Evolutionary conservation across 768 basidiomycete genomes (phyloP), one percentile per base, ranked within the genome.

Genomic region (Porpolomopsis calyptriformis): DNA sequence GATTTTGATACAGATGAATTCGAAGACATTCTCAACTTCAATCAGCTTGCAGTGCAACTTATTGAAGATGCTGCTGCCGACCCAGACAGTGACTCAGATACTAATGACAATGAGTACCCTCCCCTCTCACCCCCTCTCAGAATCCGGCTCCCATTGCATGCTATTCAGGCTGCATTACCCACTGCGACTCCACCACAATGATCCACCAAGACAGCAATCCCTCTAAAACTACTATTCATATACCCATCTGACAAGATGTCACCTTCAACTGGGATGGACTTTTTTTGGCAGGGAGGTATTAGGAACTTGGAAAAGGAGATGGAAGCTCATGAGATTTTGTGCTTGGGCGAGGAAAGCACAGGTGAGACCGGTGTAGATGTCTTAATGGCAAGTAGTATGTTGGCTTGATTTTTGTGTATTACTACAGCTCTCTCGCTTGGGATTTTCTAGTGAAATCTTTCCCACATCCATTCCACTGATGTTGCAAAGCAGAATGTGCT

Each of bases 271-370:
- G 49, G 50, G 27, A 51, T 53, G 47, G 47, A 48, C 38, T 41
- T 14, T 10, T 53, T 51, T 44, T 54, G 50, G 53, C 48, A 26
- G 35, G 50, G 50, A 33, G 53, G 53, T 24, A 42, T 54, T 43
- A 31, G 45, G 48, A 54, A 54, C 31, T 38, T 54, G 37, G 50
- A 52, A 34, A 49, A 47, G 14, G 53, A 54, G 25, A 34, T 52
- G 50, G 48, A 51, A 47, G 53, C 50, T 37, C 49, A 51, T 29
- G 50, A 54, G 35, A 38, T 54, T 31, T 33, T 54, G 22, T 47
- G 10, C 23, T 40, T 18, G 16, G 11, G 20, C 19, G 38, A 35
- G 25, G 45, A 47, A n/a, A 24, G 40, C 33, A 31, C 9, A 31
- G 24, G 16, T 34, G 18, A 29, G 24, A 12, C 18, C 4, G 38